Base-by-base conservation (phyloP, 768 basidiomycete species). In the Boletus rubropictus region DNA sequence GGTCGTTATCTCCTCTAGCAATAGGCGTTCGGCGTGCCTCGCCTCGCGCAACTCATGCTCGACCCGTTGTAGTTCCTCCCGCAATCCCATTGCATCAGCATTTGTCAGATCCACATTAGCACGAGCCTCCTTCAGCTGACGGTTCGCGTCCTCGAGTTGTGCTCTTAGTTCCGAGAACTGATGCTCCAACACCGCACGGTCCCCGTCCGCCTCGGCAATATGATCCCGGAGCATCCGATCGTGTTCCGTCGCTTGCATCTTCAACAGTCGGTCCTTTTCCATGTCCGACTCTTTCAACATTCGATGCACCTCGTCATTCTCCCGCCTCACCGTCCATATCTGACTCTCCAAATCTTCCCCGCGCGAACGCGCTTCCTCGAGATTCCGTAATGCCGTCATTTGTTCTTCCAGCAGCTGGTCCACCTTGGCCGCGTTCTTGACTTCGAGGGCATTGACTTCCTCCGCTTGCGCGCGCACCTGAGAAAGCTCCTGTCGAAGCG, bases 201-300 rank as follows among this genome's bases (percentile, higher is more conserved):
- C 93, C 1, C 92, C 89, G 58, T 96, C 91, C 12, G 92, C 89
- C 65, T 98, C 94, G 3, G 87, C 87, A 45, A 87, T 84, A 57
- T 93, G 88, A 62, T 96, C 92, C 1, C 90, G 79, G 52, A 96
- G 80, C 36, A 74, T 65, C 28, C 77, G 69, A 48, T 84, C 82
- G 46, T 81, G 74, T 58, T 76, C 87, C 12, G 78, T 80, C 7
- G 86, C 84, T 61, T 91, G 89, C 3, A 73, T 76, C 34, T 75
- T 79, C 47, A 91, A 67, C 14, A 90, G 70, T 18, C 83, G 71
- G 46, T 95, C 91, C 66, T 90, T 89, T 68, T 96, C 91, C 52
- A 65, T 66, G 34, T 80, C 75, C 3, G 86, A 82, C 49, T 85
- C 78, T 51, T 73, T 77, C 40, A 92, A 66, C 35, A 86, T 83